Evolutionary conservation across 371 early-diverging fungal species (phyloP).

Genomic region (Entomophthora muscae): DNA sequence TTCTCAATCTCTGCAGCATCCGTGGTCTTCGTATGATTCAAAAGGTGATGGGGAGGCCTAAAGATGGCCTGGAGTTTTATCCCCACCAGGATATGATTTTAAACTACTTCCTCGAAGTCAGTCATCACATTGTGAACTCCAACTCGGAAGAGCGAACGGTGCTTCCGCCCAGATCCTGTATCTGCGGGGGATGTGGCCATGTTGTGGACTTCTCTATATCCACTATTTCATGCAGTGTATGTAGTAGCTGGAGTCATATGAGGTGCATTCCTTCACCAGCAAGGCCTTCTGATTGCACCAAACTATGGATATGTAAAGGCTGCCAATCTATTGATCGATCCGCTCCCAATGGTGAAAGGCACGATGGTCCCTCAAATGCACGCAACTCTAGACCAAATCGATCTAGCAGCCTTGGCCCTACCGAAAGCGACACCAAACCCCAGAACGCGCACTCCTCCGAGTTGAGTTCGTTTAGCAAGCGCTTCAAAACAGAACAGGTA

Average conservation of each 20-base stretch:
- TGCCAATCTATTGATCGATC: neutral
- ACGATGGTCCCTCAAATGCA: too few species aligned
- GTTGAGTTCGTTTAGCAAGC: neutral
- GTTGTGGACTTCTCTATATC: conserved; percentile 1
- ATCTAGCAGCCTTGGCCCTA: neutral
- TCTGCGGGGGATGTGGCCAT: conserved; percentile 1
- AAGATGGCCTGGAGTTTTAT: conserved; percentile 9
- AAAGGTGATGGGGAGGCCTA: conserved; percentile 7
- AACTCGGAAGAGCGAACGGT: neutral
- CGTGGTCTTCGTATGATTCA: conserved; percentile 6
- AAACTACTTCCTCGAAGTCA: conserved; percentile 8
- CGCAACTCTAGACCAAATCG: too few species aligned
- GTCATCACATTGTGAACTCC: neutral
- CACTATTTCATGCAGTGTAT: neutral
- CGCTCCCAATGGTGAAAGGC: neutral
- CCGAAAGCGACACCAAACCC: neutral
- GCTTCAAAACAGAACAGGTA: neutral
- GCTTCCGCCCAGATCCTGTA: conserved; percentile 6
- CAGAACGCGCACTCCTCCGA: neutral
- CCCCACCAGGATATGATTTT: conserved; percentile 5
- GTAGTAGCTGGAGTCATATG: conserved; percentile 9
- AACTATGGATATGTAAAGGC: neutral
- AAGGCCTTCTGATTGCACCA: conserved; percentile 3
- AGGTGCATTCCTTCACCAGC: neutral
- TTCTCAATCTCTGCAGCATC: conserved; percentile 5